These are phyloP conservation scores for Synchytrium microbalum DNA, from an alignment of 371 early-diverging fungal genomes.

Conservation along the genomic window DNA sequence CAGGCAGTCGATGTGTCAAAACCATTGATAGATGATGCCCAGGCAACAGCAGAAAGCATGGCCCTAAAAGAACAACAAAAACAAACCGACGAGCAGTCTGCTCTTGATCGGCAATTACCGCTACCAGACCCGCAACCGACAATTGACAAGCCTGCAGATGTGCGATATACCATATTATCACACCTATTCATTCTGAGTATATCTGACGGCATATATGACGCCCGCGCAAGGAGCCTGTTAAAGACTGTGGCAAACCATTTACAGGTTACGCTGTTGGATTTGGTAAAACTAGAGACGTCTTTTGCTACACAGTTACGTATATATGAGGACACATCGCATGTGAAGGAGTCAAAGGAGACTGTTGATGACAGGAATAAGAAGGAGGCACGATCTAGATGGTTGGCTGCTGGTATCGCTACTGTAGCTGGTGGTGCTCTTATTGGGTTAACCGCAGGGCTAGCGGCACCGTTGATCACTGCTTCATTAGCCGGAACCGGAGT, in stretches of 20 bases:
- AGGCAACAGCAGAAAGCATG: slow-evolving; percentile 45
- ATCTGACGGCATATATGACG: slow-evolving; percentile 74
- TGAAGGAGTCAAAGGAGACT: neutral
- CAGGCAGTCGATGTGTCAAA: slow-evolving; percentile 54
- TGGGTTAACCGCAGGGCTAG: slow-evolving; percentile 43
- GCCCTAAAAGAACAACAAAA: slow-evolving; percentile 29
- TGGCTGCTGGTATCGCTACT: slow-evolving; percentile 36
- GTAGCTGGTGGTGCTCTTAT: slow-evolving; percentile 40
- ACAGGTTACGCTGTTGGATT: slow-evolving; percentile 60
- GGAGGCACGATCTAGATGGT: slow-evolving; percentile 30
- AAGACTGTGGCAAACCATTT: slow-evolving; percentile 61
- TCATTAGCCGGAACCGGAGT: slow-evolving; percentile 77
- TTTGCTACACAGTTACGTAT: slow-evolving; percentile 64
- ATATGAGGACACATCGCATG: slow-evolving; percentile 19
- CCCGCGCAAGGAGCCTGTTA: slow-evolving; percentile 73
- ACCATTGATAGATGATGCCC: slow-evolving; percentile 59
- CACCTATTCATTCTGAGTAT: slow-evolving; percentile 69
- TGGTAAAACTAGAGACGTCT: slow-evolving; percentile 67
- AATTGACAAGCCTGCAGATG: slow-evolving; percentile 49
- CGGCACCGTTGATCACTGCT: slow-evolving; percentile 84
- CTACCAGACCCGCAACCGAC: slow-evolving; percentile 6
- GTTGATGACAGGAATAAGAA: slow-evolving; percentile 19
- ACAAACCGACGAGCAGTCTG: slow-evolving; percentile 32
- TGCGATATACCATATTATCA: slow-evolving; percentile 81
- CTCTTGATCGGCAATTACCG: slow-evolving; percentile 25